These are phyloP conservation scores for Colletotrichum limetticola DNA, from an alignment of 2,329 filamentous ascomycete species.

Conservation along the genomic window DNA sequence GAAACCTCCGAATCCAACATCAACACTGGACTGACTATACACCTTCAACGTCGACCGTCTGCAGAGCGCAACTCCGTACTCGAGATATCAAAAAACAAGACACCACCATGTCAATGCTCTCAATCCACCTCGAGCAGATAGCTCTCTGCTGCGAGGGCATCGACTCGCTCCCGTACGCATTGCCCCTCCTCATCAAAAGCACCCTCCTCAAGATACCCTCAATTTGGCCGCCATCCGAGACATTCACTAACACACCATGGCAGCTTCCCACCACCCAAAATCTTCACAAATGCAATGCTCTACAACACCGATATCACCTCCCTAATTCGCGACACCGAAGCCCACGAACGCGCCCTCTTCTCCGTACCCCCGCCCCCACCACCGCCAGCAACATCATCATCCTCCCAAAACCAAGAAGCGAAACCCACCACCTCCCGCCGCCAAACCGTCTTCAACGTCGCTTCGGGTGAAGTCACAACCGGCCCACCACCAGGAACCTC, in stretches of 20 bases:
- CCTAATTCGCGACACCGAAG: conserved; percentile 93
- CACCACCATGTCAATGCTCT: conserved; percentile 71
- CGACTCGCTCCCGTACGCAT: conserved; percentile 74
- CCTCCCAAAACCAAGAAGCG: conserved; percentile 53
- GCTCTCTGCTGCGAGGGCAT: conserved; percentile 80
- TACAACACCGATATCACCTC: conserved; percentile 91
- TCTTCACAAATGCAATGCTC: conserved; percentile 94
- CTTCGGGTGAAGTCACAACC: conserved; percentile 70
- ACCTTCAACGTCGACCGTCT: too few species aligned
- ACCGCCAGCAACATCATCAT: conserved; percentile 55
- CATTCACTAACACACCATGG: conserved; percentile 10
- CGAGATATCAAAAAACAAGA: too few species aligned
- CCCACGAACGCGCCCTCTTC: conserved; percentile 94
- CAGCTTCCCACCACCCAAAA: conserved; percentile 90
- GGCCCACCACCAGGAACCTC: conserved; percentile 53
- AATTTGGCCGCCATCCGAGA: conserved; percentile 12
- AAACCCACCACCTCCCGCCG: conserved; percentile 60
- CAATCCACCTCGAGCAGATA: conserved; percentile 81
- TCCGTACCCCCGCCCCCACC: conserved; percentile 82
- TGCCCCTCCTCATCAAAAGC: conserved; percentile 23
- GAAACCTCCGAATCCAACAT: neutral
- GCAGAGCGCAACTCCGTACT: neutral
- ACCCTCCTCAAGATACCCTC: neutral
- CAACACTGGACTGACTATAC: neutral
- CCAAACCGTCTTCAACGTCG: conserved; percentile 74